phyloP scores from a whole-genome alignment of 352 stramenopile genomes.

The Stramenopiles sp. region DNA sequence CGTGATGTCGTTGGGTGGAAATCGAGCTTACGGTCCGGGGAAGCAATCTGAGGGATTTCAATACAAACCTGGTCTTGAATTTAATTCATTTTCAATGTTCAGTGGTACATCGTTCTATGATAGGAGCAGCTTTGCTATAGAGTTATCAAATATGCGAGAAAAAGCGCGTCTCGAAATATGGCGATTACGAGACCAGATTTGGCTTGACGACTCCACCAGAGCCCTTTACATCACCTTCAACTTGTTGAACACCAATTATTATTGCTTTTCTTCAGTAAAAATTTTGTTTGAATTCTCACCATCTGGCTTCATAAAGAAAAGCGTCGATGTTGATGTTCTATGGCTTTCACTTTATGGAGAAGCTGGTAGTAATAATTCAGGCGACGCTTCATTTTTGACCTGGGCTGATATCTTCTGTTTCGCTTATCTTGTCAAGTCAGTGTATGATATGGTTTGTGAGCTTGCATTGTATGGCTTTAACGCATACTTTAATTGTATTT shows the following conservation, averaged over 20 bases:
- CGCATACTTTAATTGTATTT: background rate
- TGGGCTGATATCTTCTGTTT: constrained; percentile 1
- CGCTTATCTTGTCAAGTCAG: background rate
- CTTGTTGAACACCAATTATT: constrained; percentile 7
- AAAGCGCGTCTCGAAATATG: background rate
- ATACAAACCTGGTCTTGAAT: background rate
- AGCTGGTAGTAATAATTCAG: background rate
- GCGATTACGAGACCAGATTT: background rate
- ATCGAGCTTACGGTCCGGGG: background rate
- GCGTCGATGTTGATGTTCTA: background rate
- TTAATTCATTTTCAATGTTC: background rate
- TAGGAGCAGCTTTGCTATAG: background rate
- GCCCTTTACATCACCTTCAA: background rate
- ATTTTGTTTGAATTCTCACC: constrained; percentile 7
- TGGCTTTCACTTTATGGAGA: constrained; percentile 9
- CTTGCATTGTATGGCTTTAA: background rate
- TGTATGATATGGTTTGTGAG: background rate
- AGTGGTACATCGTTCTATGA: background rate
- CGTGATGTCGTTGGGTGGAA: background rate
- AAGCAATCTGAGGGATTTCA: background rate
- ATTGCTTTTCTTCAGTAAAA: background rate
- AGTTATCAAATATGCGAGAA: background rate
- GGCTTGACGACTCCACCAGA: background rate
- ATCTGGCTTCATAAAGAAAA: constrained; percentile 4
- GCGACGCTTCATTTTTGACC: background rate